These are phyloP conservation scores for Penicillium argentinense DNA, from an alignment of 495 filamentous ascomycete genomes.

Conservation along the genomic window DNA sequence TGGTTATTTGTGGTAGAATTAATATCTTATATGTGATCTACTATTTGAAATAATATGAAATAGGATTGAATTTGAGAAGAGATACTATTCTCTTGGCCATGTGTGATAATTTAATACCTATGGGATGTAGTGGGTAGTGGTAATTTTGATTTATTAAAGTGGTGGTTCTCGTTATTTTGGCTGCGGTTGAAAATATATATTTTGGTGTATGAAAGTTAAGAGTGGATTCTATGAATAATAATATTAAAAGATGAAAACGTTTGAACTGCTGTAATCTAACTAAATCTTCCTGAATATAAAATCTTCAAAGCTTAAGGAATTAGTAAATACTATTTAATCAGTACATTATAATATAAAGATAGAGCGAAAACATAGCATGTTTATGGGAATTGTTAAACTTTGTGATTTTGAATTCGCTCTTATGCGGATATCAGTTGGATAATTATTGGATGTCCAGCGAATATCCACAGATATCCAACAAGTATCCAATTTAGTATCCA, in stretches of 20 bases:
- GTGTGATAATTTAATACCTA: neutral
- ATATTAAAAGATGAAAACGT: neutral
- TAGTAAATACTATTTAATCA: constrained; percentile 1
- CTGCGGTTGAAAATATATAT: constrained; percentile 1
- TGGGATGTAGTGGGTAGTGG: neutral
- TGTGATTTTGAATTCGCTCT: constrained; percentile 1
- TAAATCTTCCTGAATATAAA: neutral
- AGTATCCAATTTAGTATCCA: too few species aligned
- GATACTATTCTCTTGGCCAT: neutral
- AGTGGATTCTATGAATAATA: neutral
- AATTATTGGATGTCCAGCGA: neutral
- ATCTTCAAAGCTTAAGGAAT: constrained; percentile 3
- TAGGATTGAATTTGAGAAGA: neutral
- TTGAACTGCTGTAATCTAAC: neutral
- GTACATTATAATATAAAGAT: constrained; percentile 3
- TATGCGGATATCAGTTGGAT: constrained; percentile 3
- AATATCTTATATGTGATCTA: constrained; percentile 4
- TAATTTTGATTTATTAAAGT: constrained; percentile 4
- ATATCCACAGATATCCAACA: neutral
- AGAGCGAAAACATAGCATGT: neutral
- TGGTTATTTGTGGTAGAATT: neutral
- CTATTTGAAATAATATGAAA: constrained; percentile 5
- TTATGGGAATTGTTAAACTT: constrained; percentile 4
- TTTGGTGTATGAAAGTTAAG: neutral
- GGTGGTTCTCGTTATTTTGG: constrained; percentile 3